Conservation (phyloP, 108 stramenopile genomes). For the Nitzschia inconspicua region DNA sequence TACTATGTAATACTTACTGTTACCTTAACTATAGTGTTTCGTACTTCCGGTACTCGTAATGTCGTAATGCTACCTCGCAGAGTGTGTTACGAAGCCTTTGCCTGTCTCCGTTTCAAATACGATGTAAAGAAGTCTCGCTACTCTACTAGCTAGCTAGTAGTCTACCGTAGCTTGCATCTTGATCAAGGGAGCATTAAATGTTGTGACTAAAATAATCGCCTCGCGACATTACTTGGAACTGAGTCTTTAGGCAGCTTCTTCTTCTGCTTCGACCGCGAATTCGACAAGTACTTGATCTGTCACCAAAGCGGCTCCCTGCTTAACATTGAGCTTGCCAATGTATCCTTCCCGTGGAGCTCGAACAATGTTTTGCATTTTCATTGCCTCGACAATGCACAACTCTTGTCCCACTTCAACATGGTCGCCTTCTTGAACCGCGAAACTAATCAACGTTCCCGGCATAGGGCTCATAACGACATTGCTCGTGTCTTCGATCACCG, state of each 20-base stretch:
- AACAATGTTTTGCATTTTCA: conserved; percentile 99
- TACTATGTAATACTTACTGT: too few species aligned
- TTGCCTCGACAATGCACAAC: conserved; percentile 94
- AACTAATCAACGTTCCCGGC: conserved; percentile 90
- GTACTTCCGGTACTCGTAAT: too few species aligned
- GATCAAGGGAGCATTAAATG: too few species aligned
- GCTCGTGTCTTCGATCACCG: conserved; percentile 65
- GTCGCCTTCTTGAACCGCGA: conserved; percentile 79
- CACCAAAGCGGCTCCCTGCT: conserved; percentile 63
- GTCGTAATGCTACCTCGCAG: too few species aligned
- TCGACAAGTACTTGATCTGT: conserved; percentile 83
- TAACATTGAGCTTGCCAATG: conserved; percentile 53
- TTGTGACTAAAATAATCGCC: too few species aligned
- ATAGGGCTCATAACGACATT: conserved; percentile 86
- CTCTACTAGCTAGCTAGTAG: too few species aligned
- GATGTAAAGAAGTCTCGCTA: too few species aligned
- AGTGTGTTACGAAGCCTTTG: too few species aligned
- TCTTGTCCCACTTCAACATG: conserved; percentile 90
- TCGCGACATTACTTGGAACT: too few species aligned
- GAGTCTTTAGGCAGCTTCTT: conserved; percentile 20
- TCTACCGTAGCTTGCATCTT: too few species aligned
- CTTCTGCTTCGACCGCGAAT: conserved; percentile 34
- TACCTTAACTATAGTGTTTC: too few species aligned
- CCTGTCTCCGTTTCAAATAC: too few species aligned
- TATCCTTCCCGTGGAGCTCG: conserved; percentile 73